Conservation (phyloP, 768 basidiomycete species). For the Tricholoma saponaceum region DNA sequence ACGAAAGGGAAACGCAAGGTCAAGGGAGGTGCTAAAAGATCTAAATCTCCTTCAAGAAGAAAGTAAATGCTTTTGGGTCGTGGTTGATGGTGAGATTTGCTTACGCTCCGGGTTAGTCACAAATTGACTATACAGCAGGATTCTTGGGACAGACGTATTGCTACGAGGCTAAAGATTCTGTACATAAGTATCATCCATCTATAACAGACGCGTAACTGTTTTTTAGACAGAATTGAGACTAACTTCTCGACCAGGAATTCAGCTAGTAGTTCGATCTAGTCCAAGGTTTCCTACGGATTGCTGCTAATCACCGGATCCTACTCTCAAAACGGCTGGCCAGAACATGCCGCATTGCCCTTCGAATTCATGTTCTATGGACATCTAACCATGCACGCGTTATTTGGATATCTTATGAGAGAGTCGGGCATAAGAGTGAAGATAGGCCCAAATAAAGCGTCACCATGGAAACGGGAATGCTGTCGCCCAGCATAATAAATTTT, state of each 20-base stretch:
- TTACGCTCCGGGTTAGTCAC: neutral
- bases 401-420: neutral
- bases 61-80: slow-evolving; percentile 6
- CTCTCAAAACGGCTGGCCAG: no score
- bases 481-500: no score
- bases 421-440: no score
- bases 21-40: slow-evolving; percentile 16
- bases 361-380: neutral
- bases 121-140: neutral
- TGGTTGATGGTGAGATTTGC: neutral
- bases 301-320: no score
- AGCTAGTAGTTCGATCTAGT: no score
- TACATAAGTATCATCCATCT: neutral
- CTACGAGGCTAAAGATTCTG: neutral
- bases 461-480: neutral
- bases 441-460: no score
- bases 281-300: no score
- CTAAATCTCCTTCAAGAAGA: slow-evolving; percentile 11
- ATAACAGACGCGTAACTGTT: neutral
- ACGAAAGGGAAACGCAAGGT: slow-evolving; percentile 14
- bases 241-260: no score
- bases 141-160: neutral
- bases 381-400: neutral
- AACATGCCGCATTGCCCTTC: no score
- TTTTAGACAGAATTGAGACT: no score